A percentile compares a stretch with the other conserved stretches of the same genome.
phyloP scores from a whole-genome alignment of 108 stramenopile species.

The Skeletonema potamos region DNA sequence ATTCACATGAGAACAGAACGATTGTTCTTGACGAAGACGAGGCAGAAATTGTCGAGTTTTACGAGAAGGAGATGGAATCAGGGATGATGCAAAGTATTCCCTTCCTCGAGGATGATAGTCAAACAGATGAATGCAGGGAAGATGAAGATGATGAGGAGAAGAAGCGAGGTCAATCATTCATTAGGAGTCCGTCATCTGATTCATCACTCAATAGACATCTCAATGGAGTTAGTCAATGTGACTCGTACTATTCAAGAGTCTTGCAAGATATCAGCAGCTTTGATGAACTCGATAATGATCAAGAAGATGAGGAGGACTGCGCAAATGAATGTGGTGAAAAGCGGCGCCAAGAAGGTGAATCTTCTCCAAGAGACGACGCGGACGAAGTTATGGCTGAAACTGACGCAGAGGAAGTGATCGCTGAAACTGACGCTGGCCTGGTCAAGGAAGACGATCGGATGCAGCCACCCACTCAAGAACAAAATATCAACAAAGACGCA shows the following conservation, averaged over 20 bases:
- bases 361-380: neutral
- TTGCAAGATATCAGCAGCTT: neutral
- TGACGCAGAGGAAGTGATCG: neutral
- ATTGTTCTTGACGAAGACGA: neutral
- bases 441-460: neutral
- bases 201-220: neutral
- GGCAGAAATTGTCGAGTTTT: slow-evolving; percentile 1
- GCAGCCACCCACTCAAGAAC: neutral
- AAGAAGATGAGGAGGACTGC: neutral
- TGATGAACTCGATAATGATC: neutral
- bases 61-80: neutral
- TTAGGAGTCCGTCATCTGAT: neutral
- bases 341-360: neutral
- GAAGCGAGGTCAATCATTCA: neutral
- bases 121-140: neutral
- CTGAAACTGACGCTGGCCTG: neutral
- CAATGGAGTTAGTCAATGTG: neutral
- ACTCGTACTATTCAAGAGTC: neutral
- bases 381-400: neutral
- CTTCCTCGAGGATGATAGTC: neutral
- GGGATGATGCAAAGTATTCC: neutral
- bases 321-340: neutral
- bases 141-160: neutral
- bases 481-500: neutral
- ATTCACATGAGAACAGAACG: neutral